These are phyloP conservation scores for Hymenotorrendiella dingleyae DNA, from an alignment of 2,329 filamentous ascomycete species.

Conservation along the genomic window DNA sequence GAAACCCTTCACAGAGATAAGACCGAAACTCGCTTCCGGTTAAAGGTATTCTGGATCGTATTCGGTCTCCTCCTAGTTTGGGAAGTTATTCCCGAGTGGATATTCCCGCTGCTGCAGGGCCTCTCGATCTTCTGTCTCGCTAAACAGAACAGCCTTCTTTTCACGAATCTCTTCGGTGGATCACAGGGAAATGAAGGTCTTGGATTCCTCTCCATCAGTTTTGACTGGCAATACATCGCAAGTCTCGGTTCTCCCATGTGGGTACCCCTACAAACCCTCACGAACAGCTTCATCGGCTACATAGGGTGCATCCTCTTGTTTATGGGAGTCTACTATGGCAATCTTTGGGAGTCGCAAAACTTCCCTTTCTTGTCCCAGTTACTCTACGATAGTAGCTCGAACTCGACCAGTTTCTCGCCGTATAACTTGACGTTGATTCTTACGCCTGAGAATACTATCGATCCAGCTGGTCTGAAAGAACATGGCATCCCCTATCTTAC, in stretches of 20 bases:
- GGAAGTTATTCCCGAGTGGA: slow-evolving; percentile 42
- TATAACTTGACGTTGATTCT: slow-evolving; percentile 41
- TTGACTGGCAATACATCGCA: slow-evolving; percentile 40
- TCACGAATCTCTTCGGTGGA: slow-evolving; percentile 45
- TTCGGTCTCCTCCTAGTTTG: slow-evolving; percentile 36
- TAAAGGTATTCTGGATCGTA: slow-evolving; percentile 28
- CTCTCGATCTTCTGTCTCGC: slow-evolving; percentile 40
- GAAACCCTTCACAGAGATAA: slow-evolving; percentile 35
- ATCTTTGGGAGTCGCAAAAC: slow-evolving; percentile 34
- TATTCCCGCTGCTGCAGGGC: slow-evolving; percentile 34
- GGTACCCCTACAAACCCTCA: slow-evolving; percentile 31
- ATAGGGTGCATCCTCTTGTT: slow-evolving; percentile 28
- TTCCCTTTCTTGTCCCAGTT: slow-evolving; percentile 39
- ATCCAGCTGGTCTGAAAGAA: slow-evolving; percentile 30
- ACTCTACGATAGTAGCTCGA: slow-evolving; percentile 34
- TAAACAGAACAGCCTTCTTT: slow-evolving; percentile 32
- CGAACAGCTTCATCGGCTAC: slow-evolving; percentile 25
- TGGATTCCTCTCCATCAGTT: slow-evolving; percentile 34
- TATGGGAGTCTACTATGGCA: slow-evolving; percentile 36
- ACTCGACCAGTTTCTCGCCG: slow-evolving; percentile 29
- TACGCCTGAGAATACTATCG: slow-evolving; percentile 33
- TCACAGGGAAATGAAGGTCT: slow-evolving; percentile 39
- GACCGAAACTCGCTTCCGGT: slow-evolving; percentile 32
- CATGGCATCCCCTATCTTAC: slow-evolving; percentile 39
- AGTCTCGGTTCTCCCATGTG: slow-evolving; percentile 18